phyloP scores from a whole-genome alignment of 2,329 filamentous ascomycete species.

The Pseudogymnoascus pannorum region DNA sequence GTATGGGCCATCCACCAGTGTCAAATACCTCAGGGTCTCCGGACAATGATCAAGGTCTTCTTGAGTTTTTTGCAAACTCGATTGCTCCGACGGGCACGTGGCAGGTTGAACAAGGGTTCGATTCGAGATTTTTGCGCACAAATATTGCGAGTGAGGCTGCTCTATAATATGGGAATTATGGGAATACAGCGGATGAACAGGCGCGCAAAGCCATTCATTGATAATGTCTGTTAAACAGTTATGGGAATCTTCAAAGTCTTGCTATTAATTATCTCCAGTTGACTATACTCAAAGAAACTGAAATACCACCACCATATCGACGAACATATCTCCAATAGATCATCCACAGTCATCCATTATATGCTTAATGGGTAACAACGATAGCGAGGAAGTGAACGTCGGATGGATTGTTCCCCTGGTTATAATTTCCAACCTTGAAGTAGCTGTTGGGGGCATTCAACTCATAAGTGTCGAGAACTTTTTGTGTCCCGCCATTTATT shows the following conservation, averaged over 20 bases:
- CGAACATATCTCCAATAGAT: not conserved
- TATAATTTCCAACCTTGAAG: slow-evolving; percentile 35
- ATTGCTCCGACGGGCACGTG: not conserved
- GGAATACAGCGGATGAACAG: not conserved
- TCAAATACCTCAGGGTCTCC: not conserved
- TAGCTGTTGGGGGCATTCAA: slow-evolving; percentile 29
- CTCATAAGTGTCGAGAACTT: slow-evolving; percentile 25
- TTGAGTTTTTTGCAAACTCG: not conserved
- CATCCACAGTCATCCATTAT: not conserved
- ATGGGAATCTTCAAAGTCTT: not conserved
- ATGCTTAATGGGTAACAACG: not conserved
- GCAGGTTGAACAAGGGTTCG: not conserved
- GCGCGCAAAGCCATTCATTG: not conserved
- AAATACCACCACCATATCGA: not conserved
- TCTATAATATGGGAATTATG: not conserved
- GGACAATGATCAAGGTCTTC: not conserved
- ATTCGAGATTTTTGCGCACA: not conserved
- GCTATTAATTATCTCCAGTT: not conserved
- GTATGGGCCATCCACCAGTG: not conserved
- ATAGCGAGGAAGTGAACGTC: slow-evolving; percentile 19
- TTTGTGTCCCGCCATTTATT: slow-evolving; percentile 25
- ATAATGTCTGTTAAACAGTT: not conserved
- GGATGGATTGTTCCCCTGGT: slow-evolving; percentile 26
- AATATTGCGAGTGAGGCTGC: not conserved
- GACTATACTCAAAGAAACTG: not conserved